These are phyloP conservation scores for Quillaja saponaria DNA, from an alignment of 306 rosid genomes.

Conservation along the genomic window DNA sequence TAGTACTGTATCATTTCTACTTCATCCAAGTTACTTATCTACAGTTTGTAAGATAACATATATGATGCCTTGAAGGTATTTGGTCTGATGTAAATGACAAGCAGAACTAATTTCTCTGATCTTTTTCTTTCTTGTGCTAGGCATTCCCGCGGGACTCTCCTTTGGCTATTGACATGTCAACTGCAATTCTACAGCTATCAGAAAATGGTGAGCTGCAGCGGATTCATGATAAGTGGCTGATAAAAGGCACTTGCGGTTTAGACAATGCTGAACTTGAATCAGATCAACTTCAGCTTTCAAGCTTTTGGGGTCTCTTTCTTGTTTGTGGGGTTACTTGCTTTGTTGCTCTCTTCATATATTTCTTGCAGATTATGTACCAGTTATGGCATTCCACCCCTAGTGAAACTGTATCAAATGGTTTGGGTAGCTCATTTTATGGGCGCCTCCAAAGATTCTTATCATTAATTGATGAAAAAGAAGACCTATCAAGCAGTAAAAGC, in stretches of 20 bases:
- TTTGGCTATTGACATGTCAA: constrained; percentile 81
- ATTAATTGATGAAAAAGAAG: constrained; percentile 67
- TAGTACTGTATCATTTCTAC: too few relatives aligned
- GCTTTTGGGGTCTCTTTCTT: constrained; percentile 93
- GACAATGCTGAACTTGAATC: constrained; percentile 63
- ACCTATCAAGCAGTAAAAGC: constrained; percentile 37
- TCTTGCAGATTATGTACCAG: constrained; percentile 51
- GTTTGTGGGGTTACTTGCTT: constrained; percentile 75
- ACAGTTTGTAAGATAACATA: too few relatives aligned
- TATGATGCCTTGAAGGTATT: background rate
- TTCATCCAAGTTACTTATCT: too few relatives aligned
- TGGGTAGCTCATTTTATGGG: constrained; percentile 38
- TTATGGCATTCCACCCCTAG: constrained; percentile 36
- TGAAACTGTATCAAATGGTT: constrained; percentile 35
- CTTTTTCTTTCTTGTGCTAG: constrained; percentile 32
- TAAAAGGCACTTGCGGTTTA: constrained; percentile 52
- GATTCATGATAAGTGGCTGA: constrained; percentile 90
- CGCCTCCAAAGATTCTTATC: constrained; percentile 62
- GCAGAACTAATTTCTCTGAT: background rate
- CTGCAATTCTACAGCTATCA: constrained; percentile 87
- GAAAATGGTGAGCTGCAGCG: constrained; percentile 95
- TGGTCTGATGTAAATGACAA: background rate
- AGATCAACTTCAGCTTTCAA: constrained; percentile 71
- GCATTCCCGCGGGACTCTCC: constrained; percentile 96
- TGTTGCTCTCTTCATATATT: constrained; percentile 60